Evolutionary conservation across 2,329 filamentous ascomycete genomes (phyloP).

Genomic region (Neopestalotiopsis rosae): DNA sequence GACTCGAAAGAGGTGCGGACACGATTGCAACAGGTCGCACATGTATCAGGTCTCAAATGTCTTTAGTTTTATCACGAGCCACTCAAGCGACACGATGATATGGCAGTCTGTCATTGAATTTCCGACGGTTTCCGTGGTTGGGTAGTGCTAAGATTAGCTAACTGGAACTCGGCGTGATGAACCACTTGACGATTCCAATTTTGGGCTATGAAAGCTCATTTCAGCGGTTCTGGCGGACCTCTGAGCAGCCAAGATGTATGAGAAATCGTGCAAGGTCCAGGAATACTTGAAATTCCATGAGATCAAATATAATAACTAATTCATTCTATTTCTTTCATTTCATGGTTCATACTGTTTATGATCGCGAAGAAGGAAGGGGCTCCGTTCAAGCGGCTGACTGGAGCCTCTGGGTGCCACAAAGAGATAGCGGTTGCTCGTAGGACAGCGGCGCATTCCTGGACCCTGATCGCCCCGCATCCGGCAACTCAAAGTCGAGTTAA

Average conservation of each 20-base stretch:
- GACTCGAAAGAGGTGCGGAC: conserved; percentile 57
- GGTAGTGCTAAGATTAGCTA: neutral
- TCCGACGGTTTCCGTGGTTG: neutral
- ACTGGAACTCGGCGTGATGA: conserved; percentile 39
- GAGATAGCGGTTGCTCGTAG: neutral
- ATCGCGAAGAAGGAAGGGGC: neutral
- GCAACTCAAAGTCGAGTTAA: neutral
- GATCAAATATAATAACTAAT: too few species aligned
- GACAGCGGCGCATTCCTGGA: conserved; percentile 19
- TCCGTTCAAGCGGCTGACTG: neutral
- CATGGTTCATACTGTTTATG: too few species aligned
- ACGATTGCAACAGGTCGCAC: conserved; percentile 61
- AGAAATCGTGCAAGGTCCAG: neutral
- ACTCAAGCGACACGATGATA: conserved; percentile 69
- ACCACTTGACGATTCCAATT: conserved; percentile 41
- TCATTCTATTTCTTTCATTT: too few species aligned
- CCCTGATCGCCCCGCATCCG: conserved; percentile 13
- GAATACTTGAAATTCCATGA: too few species aligned
- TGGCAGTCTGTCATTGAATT: conserved; percentile 54
- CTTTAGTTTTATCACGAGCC: conserved; percentile 66
- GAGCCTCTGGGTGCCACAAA: neutral
- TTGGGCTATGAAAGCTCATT: neutral
- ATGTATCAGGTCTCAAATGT: conserved; percentile 65
- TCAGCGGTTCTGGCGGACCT: neutral
- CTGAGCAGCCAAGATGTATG: neutral